Base-by-base conservation (phyloP, 768 basidiomycete genomes). In the Hericium alpestre region DNA sequence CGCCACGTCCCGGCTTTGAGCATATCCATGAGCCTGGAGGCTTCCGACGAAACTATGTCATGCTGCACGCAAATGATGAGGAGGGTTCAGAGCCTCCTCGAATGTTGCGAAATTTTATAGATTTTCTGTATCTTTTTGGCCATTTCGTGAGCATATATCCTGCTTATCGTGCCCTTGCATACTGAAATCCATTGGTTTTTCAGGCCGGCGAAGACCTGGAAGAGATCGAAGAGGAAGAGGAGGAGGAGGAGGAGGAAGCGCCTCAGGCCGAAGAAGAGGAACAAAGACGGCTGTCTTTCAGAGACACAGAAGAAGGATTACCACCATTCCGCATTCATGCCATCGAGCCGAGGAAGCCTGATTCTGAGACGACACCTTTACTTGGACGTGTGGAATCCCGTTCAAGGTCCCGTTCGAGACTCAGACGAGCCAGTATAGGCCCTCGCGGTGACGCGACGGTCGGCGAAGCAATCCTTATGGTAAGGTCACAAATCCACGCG, bases 11-110 rank as follows among this genome's bases (percentile, higher is more conserved):
- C 18, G 87, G 80, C 2, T 89, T 96, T 56, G 87, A 93, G 64
- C 91, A 94, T 63, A 93, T 98, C 54, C 91, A 92, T 59, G 90
- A 95, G 66, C 95, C 94, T 0, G 94, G 94, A 56, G 94, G 93
- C 1, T 96, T 97, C 71, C 78, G 94, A 63, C 78, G 94, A 54
- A 91, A 94, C 69, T 96, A 91, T 68, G 75, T 97, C 8, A 72
- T 86, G 32, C 70, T 88, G 56, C 82, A 87, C 59, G 80, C 84
- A 58, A 83, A 82, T 9, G 65, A 70, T 16, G 80, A 79, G 43
- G 84, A 86, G 59, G 72, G 73, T 1, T 67, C 71, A 20, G 61
- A 66, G 20, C 57, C 64, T n/a, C 77, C 70, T 13, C 80, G 82
- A 51, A 75, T 92, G 58, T 69, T 80, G 32, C 86, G 86, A 65